A percentile compares a stretch with the other conserved stretches of the same genome.
Conservation (phyloP, 164 flowering plant species). For the Nymphaea colorata region DNA sequence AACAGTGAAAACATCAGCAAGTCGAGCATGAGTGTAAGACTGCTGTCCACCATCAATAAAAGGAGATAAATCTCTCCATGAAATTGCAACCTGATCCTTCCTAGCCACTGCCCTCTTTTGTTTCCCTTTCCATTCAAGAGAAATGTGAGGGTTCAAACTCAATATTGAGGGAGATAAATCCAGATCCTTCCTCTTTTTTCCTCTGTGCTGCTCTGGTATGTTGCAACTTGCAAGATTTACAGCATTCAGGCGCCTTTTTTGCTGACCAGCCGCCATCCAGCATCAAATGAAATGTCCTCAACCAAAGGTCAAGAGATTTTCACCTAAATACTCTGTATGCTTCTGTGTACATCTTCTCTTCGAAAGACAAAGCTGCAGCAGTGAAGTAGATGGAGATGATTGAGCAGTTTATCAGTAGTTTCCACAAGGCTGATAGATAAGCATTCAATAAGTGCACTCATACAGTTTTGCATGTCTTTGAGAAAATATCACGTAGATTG, state of each 20-base stretch:
- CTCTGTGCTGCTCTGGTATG: slow-evolving; percentile 30
- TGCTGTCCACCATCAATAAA: slow-evolving; percentile 30
- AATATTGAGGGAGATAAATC: slow-evolving; percentile 20
- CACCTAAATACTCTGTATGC: background rate
- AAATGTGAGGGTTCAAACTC: slow-evolving; percentile 35
- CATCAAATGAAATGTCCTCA: slow-evolving; percentile 5
- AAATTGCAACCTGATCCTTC: slow-evolving; percentile 62
- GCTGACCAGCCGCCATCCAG: slow-evolving; percentile 68
- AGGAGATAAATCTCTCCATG: slow-evolving; percentile 47
- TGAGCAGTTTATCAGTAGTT: too few relatives aligned
- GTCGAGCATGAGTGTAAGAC: slow-evolving; percentile 9
- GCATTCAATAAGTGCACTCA: too few relatives aligned
- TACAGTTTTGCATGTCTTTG: too few relatives aligned
- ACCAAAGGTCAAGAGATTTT: background rate
- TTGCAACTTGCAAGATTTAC: slow-evolving; percentile 26
- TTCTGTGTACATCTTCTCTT: background rate
- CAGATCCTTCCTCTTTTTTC: slow-evolving; percentile 36
- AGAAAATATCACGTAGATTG: too few relatives aligned
- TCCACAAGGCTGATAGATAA: too few relatives aligned
- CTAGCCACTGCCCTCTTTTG: slow-evolving; percentile 49
- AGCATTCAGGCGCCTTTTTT: slow-evolving; percentile 45
- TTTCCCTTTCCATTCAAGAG: slow-evolving; percentile 59
- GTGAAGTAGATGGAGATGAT: too few relatives aligned
- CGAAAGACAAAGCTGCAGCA: background rate
- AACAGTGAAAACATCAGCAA: slow-evolving; percentile 58